phyloP scores from a whole-genome alignment of 805 yeast genomes.

The Pichia sporocuriosa region DNA sequence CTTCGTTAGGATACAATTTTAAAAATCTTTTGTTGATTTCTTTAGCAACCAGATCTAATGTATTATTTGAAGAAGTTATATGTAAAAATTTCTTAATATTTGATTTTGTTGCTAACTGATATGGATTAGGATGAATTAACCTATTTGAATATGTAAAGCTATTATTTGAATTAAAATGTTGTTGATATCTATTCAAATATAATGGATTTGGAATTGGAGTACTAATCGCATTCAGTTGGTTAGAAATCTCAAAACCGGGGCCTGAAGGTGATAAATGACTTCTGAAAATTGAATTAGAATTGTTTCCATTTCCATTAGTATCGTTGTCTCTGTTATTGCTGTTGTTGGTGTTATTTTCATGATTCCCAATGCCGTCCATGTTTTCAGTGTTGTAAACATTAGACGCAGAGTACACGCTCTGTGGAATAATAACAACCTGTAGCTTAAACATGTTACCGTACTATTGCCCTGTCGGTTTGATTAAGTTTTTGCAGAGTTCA shows the following conservation, averaged over 20 bases:
- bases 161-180: constrained; percentile 1
- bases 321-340: background rate
- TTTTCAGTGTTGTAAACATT: too few species aligned
- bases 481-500: too few species aligned
- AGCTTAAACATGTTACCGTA: constrained; percentile 16
- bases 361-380: background rate
- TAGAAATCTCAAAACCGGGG: background rate
- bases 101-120: background rate
- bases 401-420: constrained; percentile 2
- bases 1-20: constrained; percentile 60
- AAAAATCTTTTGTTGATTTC: constrained; percentile 51
- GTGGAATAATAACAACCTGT: constrained; percentile 15
- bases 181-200: background rate
- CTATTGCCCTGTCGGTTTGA: too few species aligned
- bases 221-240: constrained; percentile 2
- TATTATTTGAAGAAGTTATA: constrained; percentile 43
- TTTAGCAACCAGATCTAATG: constrained; percentile 42
- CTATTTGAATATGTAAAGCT: constrained; percentile 15
- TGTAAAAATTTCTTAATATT: constrained; percentile 49
- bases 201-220: constrained; percentile 3
- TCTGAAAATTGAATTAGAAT: background rate
- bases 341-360: background rate
- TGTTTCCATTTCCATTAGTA: background rate
- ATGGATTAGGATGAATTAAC: background rate
- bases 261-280: background rate